phyloP scores from a whole-genome alignment of 441 rosid species.

The Populus tomentosa region DNA sequence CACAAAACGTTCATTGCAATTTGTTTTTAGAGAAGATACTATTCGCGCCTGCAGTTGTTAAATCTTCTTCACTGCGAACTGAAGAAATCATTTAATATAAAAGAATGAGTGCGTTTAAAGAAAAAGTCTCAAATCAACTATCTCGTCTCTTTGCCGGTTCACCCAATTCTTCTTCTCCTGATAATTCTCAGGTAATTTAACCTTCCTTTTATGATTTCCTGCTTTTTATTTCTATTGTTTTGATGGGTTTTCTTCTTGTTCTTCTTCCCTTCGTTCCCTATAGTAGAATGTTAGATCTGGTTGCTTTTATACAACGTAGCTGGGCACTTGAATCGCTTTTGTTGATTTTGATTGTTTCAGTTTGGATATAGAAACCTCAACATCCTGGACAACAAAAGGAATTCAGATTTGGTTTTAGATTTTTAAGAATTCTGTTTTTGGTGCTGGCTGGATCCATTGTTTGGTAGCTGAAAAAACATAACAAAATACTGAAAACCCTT shows the following conservation, averaged over 20 bases:
- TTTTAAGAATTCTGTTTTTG: background rate
- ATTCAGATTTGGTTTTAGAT: background rate
- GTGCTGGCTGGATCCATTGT: background rate
- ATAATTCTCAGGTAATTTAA: conserved; percentile 44
- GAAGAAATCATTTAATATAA: background rate
- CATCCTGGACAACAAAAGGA: background rate
- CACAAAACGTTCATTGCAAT: background rate
- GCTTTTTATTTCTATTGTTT: background rate
- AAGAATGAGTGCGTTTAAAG: conserved; percentile 56
- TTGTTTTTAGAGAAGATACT: background rate
- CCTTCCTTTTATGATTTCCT: background rate
- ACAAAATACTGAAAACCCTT: background rate
- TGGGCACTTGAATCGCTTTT: background rate
- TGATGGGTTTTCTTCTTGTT: conserved; percentile 7
- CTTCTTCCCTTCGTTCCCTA: background rate
- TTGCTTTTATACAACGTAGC: conserved; percentile 10
- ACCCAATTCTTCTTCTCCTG: conserved; percentile 33
- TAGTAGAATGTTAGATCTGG: conserved; percentile 11
- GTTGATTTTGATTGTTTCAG: conserved; percentile 2
- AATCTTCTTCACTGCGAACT: background rate
- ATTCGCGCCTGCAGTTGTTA: background rate
- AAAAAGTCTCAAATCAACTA: conserved; percentile 63
- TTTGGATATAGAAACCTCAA: background rate
- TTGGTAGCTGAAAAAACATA: background rate
- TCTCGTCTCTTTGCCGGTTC: conserved; percentile 77